These are phyloP conservation scores for Nigrograna mackinnonii DNA, from an alignment of 2,329 filamentous ascomycete genomes.

Conservation along the genomic window DNA sequence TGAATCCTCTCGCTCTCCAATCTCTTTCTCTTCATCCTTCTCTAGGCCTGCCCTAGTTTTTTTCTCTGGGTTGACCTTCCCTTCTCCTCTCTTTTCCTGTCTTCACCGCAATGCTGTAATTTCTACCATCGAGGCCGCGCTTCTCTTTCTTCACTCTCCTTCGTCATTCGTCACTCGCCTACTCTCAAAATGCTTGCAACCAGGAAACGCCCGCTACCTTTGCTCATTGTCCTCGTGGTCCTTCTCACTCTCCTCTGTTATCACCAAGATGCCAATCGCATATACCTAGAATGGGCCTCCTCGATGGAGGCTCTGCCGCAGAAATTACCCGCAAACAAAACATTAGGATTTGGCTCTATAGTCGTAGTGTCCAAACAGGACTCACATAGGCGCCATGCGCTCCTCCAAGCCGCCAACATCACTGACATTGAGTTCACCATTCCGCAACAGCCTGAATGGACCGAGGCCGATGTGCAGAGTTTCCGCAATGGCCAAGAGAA, in stretches of 20 bases:
- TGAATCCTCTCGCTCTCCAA: no score
- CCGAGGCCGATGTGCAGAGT: conserved; percentile 42
- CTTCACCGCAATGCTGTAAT: no score
- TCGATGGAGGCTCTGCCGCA: conserved; percentile 25
- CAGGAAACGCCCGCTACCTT: conserved; percentile 32
- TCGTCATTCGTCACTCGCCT: background rate
- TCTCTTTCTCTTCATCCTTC: no score
- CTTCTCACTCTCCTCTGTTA: conserved; percentile 30
- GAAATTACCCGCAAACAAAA: conserved; percentile 36
- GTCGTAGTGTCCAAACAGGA: conserved; percentile 44
- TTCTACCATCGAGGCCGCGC: no score
- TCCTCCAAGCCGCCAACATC: conserved; percentile 46
- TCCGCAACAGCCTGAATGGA: conserved; percentile 46
- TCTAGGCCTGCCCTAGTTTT: no score
- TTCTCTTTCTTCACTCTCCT: background rate
- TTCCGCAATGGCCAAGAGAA: conserved; percentile 39
- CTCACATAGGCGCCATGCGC: conserved; percentile 43
- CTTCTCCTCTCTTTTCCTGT: no score
- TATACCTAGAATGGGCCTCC: conserved; percentile 32
- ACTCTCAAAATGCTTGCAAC: conserved; percentile 32
- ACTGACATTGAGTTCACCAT: conserved; percentile 48
- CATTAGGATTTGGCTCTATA: conserved; percentile 46
- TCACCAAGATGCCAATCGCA: conserved; percentile 26
- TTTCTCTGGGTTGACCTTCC: no score
- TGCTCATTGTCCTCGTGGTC: conserved; percentile 29